These are phyloP conservation scores for Protomyces inouyei DNA, from an alignment of 1,139 yeast species.

Conservation along the genomic window DNA sequence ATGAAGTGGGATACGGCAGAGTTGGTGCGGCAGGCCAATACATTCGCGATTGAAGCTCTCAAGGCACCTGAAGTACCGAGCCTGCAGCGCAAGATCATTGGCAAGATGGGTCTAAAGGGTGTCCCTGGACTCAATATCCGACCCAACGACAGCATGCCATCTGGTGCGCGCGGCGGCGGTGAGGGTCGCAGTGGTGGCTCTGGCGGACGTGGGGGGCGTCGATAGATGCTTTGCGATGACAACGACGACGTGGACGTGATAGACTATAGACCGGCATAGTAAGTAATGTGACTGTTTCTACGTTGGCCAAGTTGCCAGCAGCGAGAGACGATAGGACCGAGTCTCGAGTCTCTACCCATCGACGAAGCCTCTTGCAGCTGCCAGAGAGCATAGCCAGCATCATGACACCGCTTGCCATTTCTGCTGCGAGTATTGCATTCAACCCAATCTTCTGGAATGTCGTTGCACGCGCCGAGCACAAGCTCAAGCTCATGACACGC, in stretches of 20 bases:
- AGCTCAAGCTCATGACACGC: slow-evolving; percentile 67
- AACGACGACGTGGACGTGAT: slow-evolving; percentile 1
- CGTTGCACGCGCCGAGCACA: slow-evolving; percentile 81
- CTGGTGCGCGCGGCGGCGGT: slow-evolving; percentile 13
- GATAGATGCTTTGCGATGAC: background rate
- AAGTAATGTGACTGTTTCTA: background rate
- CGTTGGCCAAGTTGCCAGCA: too few relatives aligned
- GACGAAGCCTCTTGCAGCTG: too few relatives aligned
- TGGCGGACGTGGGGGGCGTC: slow-evolving; percentile 1
- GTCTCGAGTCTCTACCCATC: too few relatives aligned
- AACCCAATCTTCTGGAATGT: slow-evolving; percentile 95
- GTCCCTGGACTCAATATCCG: slow-evolving; percentile 17
- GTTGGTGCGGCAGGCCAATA: slow-evolving; percentile 19
- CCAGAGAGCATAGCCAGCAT: background rate
- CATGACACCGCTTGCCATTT: slow-evolving; percentile 7
- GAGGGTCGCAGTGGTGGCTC: slow-evolving; percentile 2
- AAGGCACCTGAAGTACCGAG: slow-evolving; percentile 24
- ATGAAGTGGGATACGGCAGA: slow-evolving; percentile 10
- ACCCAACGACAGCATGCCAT: slow-evolving; percentile 7
- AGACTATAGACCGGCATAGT: background rate
- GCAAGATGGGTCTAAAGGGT: slow-evolving; percentile 28
- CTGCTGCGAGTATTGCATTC: slow-evolving; percentile 62
- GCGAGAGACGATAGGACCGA: too few relatives aligned
- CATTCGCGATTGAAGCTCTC: slow-evolving; percentile 9
- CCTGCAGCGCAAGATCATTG: slow-evolving; percentile 14